Percentiles rank a stretch among this genome's conserved stretches.
Evolutionary conservation across 1,139 yeast genomes (phyloP).

Genomic region (Lodderomyces theae): DNA sequence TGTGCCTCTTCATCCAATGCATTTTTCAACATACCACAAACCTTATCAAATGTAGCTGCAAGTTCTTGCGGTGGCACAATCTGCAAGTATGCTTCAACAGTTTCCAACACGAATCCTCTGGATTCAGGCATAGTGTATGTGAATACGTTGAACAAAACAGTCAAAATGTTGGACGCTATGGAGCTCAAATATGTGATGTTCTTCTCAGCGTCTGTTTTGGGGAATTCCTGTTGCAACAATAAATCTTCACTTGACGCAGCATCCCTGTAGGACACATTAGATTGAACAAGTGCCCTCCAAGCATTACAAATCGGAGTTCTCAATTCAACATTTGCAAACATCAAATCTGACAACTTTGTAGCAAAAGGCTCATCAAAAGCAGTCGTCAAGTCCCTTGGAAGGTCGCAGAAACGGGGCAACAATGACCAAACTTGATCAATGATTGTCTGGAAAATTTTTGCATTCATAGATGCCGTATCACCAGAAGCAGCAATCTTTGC

Average conservation of each 20-base stretch:
- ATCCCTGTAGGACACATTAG: conserved; percentile 60
- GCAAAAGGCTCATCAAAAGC: conserved; percentile 79
- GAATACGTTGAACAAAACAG: conserved; percentile 88
- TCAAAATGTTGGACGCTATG: conserved; percentile 70
- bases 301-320: conserved; percentile 82
- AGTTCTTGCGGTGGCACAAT: conserved; percentile 69
- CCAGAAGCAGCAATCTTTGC: conserved; percentile 43
- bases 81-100: conserved; percentile 76
- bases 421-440: conserved; percentile 91
- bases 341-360: conserved; percentile 63
- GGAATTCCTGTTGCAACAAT: conserved; percentile 59
- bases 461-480: conserved; percentile 56
- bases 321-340: conserved; percentile 72
- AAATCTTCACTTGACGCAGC: conserved; percentile 54
- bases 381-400: conserved; percentile 68
- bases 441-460: conserved; percentile 76
- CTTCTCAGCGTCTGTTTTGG: conserved; percentile 51
- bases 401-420: conserved; percentile 83
- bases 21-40: conserved; percentile 71
- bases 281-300: conserved; percentile 72
- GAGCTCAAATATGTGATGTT: conserved; percentile 62
- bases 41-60: conserved; percentile 76
- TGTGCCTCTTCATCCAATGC: conserved; percentile 65
- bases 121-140: conserved; percentile 82
- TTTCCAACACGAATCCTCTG: conserved; percentile 79